A percentile compares a stretch with the other conserved stretches of the same genome.
Conservation (phyloP, 768 basidiomycete species). For the Suillus americanus region DNA sequence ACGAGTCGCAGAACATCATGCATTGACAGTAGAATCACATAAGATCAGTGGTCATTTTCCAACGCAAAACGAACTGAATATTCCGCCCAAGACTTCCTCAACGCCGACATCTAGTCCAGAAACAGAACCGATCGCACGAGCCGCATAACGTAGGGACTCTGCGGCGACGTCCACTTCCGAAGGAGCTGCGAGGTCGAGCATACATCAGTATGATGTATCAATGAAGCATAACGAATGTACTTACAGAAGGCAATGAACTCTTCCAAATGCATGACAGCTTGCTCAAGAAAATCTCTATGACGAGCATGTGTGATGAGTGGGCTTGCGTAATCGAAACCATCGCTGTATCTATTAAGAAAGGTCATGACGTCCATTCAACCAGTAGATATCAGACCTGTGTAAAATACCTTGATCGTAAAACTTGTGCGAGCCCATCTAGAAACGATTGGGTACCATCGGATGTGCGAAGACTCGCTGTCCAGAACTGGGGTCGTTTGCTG, state of each 20-base stretch:
- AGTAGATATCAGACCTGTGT: not conserved
- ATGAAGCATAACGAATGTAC: conserved; percentile 8
- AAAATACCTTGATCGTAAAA: conserved; percentile 50
- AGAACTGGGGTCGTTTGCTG: conserved; percentile 26
- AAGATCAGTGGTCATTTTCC: conserved; percentile 55
- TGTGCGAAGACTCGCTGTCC: conserved; percentile 64
- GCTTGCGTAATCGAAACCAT: not conserved
- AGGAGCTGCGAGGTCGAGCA: conserved; percentile 38
- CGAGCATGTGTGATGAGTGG: conserved; percentile 80
- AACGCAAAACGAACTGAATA: conserved; percentile 88
- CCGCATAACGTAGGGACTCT: conserved; percentile 87
- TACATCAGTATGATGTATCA: conserved; percentile 5
- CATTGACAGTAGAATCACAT: not conserved
- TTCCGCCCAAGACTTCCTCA: conserved; percentile 79
- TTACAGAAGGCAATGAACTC: conserved; percentile 32
- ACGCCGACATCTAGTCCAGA: conserved; percentile 70
- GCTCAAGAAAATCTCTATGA: conserved; percentile 75
- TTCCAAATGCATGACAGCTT: conserved; percentile 43
- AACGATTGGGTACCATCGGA: conserved; percentile 60
- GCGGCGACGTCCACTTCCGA: conserved; percentile 81
- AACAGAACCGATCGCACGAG: conserved; percentile 80
- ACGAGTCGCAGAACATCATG: not conserved
- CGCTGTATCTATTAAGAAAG: not conserved
- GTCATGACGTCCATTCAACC: not conserved
- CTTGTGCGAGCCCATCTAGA: conserved; percentile 52